Conservation (phyloP, 345 rosid genomes). For the Eucalyptus regnans region DNA sequence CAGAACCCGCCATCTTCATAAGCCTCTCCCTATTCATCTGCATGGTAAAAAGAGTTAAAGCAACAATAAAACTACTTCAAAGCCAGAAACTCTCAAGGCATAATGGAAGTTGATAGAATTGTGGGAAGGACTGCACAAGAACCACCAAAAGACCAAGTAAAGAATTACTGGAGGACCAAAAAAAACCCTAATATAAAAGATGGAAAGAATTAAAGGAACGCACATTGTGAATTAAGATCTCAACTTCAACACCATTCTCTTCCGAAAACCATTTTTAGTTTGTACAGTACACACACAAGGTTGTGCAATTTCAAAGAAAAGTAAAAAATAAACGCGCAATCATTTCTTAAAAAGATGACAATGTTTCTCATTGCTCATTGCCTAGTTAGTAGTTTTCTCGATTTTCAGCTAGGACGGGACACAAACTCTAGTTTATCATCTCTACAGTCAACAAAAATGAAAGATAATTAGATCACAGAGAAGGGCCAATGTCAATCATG, state of each 20-base stretch:
- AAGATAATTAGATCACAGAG: neutral
- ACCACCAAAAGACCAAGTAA: neutral
- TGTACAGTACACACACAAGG: neutral
- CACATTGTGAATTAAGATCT: neutral
- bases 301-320: neutral
- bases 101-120: neutral
- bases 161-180: neutral
- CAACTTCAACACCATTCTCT: neutral
- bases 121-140: neutral
- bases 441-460: neutral
- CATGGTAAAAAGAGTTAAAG: neutral
- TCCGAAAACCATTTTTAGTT: neutral
- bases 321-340: neutral
- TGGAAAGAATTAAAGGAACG: neutral
- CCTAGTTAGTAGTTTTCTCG: neutral
- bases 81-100: neutral
- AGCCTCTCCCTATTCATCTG: slow-evolving; percentile 91
- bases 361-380: neutral
- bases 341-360: neutral
- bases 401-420: neutral
- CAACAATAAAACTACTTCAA: neutral
- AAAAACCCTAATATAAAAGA: neutral
- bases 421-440: neutral
- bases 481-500: neutral
- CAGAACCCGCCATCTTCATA: slow-evolving; percentile 86